These are phyloP conservation scores for Cutaneotrichosporon sp. DNA, from an alignment of 1,284 basidiomycete genomes.

Conservation along the genomic window DNA sequence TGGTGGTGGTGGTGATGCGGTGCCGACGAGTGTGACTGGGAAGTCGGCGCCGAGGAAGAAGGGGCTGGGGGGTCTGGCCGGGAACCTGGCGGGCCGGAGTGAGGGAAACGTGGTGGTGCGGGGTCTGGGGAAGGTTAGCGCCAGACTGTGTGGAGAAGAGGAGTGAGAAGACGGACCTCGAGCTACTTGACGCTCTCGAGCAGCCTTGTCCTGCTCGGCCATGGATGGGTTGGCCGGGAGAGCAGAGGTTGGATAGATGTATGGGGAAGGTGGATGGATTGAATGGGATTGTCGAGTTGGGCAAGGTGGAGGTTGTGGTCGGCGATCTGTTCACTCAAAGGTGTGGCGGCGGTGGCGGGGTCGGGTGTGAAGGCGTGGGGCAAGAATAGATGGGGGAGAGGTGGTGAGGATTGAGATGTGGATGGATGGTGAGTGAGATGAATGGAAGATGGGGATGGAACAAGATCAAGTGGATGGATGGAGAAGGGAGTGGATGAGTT, in stretches of 20 bases:
- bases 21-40: conserved; percentile 1
- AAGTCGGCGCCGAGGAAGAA: background rate
- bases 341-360: background rate
- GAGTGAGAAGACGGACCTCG: conserved; percentile 8
- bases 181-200: conserved; percentile 12
- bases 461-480: background rate
- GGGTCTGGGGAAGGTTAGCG: conserved; percentile 9
- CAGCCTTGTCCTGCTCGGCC: conserved; percentile 17
- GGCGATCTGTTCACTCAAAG: background rate
- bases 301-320: background rate
- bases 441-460: background rate
- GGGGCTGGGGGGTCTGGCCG: background rate
- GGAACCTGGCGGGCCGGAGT: conserved; percentile 1
- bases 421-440: background rate
- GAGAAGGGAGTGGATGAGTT: background rate
- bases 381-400: background rate
- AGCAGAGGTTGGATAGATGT: background rate
- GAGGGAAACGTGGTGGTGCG: conserved; percentile 5
- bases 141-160: background rate
- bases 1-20: conserved; percentile 14
- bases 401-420: background rate
- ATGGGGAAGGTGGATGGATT: background rate
- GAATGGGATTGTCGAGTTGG: background rate
- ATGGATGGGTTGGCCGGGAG: conserved; percentile 3
- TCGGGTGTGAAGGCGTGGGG: background rate